Percentiles rank a stretch among this genome's conserved stretches.
These are phyloP conservation scores for Trypanosoma caninum DNA, from an alignment of 208 protist species.

Conservation along the genomic window DNA sequence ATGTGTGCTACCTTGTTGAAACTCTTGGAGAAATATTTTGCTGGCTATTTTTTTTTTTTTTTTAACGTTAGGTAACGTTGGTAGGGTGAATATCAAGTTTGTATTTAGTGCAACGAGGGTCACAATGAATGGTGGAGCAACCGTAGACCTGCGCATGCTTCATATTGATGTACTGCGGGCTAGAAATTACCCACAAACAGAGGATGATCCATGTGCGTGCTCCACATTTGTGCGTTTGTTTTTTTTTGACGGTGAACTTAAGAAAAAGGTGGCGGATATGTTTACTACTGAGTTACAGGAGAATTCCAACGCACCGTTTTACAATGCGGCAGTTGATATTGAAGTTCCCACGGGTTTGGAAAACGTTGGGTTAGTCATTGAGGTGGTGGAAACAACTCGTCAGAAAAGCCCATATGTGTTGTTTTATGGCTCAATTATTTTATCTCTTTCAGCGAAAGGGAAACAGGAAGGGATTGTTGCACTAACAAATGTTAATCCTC, in stretches of 20 bases:
- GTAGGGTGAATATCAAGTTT: too few relatives aligned
- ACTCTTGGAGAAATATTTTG: not conserved
- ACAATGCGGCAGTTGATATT: constrained; percentile 39
- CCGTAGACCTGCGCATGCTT: too few relatives aligned
- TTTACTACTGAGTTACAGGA: constrained; percentile 39
- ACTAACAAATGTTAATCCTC: constrained; percentile 20
- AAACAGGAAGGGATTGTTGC: constrained; percentile 37
- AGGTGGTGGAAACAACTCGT: constrained; percentile 38
- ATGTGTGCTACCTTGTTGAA: not conserved
- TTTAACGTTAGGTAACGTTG: not conserved
- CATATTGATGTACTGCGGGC: constrained; percentile 51
- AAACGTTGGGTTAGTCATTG: constrained; percentile 22
- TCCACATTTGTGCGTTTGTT: constrained; percentile 33
- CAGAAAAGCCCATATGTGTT: constrained; percentile 26
- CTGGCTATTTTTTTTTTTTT: not conserved
- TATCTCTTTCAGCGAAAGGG: constrained; percentile 18
- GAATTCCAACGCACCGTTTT: constrained; percentile 62
- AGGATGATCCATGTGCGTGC: constrained; percentile 61
- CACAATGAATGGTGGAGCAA: too few relatives aligned
- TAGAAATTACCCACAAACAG: constrained; percentile 49
- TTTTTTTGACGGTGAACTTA: constrained; percentile 15
- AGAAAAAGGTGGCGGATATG: constrained; percentile 8
- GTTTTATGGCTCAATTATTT: constrained; percentile 25
- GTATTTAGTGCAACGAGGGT: too few relatives aligned
- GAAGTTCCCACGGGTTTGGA: constrained; percentile 23